Conservation (phyloP, 768 basidiomycete species). For the Mrakia blollopis region DNA sequence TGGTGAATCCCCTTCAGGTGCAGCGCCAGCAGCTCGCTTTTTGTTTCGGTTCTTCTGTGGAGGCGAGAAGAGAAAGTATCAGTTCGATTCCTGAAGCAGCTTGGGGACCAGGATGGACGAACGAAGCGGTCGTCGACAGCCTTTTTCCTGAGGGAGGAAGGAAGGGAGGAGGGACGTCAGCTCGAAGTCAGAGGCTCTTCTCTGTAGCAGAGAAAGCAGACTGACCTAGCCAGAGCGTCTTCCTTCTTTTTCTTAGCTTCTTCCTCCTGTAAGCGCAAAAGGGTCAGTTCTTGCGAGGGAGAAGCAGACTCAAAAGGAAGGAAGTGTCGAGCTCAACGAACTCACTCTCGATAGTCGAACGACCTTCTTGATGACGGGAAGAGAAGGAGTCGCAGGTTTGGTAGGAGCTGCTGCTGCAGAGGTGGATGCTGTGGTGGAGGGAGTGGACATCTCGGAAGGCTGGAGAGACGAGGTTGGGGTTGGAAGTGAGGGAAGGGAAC, state of each 20-base stretch:
- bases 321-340: slow-evolving; percentile 2
- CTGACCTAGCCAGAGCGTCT: slow-evolving; percentile 28
- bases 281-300: background rate
- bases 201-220: background rate
- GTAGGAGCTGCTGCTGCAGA: background rate
- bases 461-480: background rate
- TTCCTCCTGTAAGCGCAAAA: slow-evolving; percentile 9
- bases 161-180: background rate
- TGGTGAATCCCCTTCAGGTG: background rate
- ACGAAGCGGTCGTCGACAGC: slow-evolving; percentile 28
- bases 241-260: slow-evolving; percentile 29
- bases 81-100: background rate
- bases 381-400: slow-evolving; percentile 5
- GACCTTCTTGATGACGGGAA: slow-evolving; percentile 13
- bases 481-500: background rate
- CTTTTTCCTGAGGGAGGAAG: slow-evolving; percentile 12
- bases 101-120: background rate
- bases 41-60: slow-evolving; percentile 26
- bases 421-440: background rate
- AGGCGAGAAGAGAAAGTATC: background rate
- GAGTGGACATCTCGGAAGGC: background rate
- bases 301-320: background rate
- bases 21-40: background rate
- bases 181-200: background rate
- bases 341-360: slow-evolving; percentile 13